Percentiles rank a stretch among this genome's conserved stretches.
Evolutionary conservation across 1,284 basidiomycete species (phyloP).

Genomic region (Ganoderma leucocontextum): DNA sequence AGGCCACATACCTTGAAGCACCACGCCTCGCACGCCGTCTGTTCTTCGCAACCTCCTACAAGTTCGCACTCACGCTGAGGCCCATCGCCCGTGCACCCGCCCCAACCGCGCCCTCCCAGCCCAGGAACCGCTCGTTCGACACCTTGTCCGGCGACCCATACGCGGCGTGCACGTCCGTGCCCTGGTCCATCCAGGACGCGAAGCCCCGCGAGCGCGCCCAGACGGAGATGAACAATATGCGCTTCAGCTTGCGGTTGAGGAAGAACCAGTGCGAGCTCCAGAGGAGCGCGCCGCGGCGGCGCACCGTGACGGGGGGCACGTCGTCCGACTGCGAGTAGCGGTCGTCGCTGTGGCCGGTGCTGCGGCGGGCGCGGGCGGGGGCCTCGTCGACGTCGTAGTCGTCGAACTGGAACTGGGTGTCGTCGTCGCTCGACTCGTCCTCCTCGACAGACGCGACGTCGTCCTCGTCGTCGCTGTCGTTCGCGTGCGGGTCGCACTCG

Average conservation of each 20-base stretch:
- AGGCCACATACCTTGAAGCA: conserved; percentile 16
- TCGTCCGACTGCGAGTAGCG: conserved; percentile 24
- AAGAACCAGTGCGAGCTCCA: conserved; percentile 99
- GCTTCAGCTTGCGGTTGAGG: conserved; percentile 92
- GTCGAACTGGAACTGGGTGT: conserved; percentile 80
- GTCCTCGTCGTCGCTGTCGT: conserved; percentile 81
- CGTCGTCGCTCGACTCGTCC: conserved; percentile 65
- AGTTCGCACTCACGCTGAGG: conserved; percentile 44
- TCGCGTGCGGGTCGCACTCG: conserved; percentile 94
- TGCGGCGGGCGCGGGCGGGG: conserved; percentile 47
- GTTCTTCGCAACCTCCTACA: conserved; percentile 22
- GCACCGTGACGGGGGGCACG: conserved; percentile 22
- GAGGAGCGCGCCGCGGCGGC: conserved; percentile 78
- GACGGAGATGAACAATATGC: conserved; percentile 92
- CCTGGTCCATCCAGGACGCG: conserved; percentile 59
- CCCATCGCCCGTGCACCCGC: conserved; percentile 82
- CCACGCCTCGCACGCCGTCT: background rate
- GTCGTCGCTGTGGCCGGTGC: conserved; percentile 45
- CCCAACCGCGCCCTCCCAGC: conserved; percentile 78
- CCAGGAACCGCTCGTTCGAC: conserved; percentile 67
- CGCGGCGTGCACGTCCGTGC: conserved; percentile 36
- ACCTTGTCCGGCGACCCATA: conserved; percentile 45
- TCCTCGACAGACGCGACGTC: conserved; percentile 67
- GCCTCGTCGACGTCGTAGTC: conserved; percentile 79
- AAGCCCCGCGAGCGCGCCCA: conserved; percentile 87